Evolutionary conservation across 495 filamentous ascomycete genomes (phyloP), one percentile per base, ranked within the genome.

Genomic region (Aspergillus funiculosus): DNA sequence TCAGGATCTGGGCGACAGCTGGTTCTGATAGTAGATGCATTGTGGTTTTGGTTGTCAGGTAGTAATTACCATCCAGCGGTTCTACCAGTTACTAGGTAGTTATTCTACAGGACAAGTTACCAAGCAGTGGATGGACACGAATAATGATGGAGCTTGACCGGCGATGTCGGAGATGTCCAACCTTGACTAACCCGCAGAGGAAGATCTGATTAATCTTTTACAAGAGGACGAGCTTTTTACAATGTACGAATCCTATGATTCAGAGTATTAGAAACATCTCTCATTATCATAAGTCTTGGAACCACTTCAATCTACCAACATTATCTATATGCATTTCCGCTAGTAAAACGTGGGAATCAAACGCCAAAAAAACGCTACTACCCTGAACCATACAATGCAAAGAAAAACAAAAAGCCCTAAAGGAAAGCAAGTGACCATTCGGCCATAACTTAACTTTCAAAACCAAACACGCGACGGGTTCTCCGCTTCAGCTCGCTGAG

Each of bases 401-500:
- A 49, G 20, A 44, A 6, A 40, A 44, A 40, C 43, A 34, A 18
- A 11, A 46, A 25, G 29, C 27, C 17, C 22, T 31, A 42, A 35
- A 48, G 21, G 13, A 37, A 41, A 32, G 34, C 39, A 25, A 9
- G 9, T 22, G 22, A 21, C 14, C 17, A 48, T n/a, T n/a, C n/a
- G n/a, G n/a, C n/a, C n/a, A 22, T 20, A 18, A 27, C 5, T 50
- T 38, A 67, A 26, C 60, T 59, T 38, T 45, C 36, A 13, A 59
- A 37, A 58, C 44, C 58, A 43, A 60, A 74, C 15, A 43, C 72
- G 67, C 42, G 74, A 52, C 48, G 65, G n/a, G 78, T 60, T 44
- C 88, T 73, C 58, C 85, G 75, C 59, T 73, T 65, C 47, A 95
- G 34, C 67, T 96, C 90, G 11, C 28, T 59, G 48, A 75, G 68